Percentiles rank a stretch among this genome's conserved stretches.
Evolutionary conservation across 129 eudicot genomes (phyloP).

Genomic region (Chrysanthemum seticuspe): DNA sequence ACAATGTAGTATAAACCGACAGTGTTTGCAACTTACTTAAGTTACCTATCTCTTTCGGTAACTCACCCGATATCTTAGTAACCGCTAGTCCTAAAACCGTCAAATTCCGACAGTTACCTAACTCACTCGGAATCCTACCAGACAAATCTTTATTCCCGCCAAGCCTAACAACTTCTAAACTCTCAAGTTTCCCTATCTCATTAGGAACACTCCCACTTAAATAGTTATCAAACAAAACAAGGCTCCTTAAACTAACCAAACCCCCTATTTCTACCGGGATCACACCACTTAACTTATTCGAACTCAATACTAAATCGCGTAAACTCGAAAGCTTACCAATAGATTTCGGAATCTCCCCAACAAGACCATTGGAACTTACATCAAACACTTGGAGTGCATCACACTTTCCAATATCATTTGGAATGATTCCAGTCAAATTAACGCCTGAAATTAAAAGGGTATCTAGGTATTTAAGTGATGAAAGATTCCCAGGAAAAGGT

Average conservation of each 20-base stretch:
- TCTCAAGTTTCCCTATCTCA: conserved; percentile 55
- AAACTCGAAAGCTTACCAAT: conserved; percentile 53
- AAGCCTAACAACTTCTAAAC: conserved; percentile 50
- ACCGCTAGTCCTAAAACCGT: conserved; percentile 76
- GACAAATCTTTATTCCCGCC: conserved; percentile 75
- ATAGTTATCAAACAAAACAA: conserved; percentile 60
- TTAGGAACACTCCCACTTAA: conserved; percentile 58
- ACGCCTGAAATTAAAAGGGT: conserved; percentile 52
- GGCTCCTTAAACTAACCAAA: conserved; percentile 46
- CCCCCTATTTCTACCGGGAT: conserved; percentile 57
- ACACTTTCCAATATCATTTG: conserved; percentile 53
- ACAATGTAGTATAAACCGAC: conserved; percentile 68
- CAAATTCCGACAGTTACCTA: conserved; percentile 55
- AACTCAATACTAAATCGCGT: conserved; percentile 58
- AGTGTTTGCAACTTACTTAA: conserved; percentile 58
- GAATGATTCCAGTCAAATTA: conserved; percentile 73
- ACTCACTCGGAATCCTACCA: conserved; percentile 58
- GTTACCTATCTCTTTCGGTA: conserved; percentile 61
- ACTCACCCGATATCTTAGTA: conserved; percentile 64
- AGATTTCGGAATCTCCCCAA: conserved; percentile 53
- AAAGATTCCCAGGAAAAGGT: conserved; percentile 64
- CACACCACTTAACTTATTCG: conserved; percentile 60
- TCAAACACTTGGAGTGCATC: conserved; percentile 49
- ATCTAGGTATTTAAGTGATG: conserved; percentile 47
- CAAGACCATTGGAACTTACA: conserved; percentile 63